Base-by-base conservation (phyloP, 495 filamentous ascomycete genomes). In the Lichenothelia convexa region DNA sequence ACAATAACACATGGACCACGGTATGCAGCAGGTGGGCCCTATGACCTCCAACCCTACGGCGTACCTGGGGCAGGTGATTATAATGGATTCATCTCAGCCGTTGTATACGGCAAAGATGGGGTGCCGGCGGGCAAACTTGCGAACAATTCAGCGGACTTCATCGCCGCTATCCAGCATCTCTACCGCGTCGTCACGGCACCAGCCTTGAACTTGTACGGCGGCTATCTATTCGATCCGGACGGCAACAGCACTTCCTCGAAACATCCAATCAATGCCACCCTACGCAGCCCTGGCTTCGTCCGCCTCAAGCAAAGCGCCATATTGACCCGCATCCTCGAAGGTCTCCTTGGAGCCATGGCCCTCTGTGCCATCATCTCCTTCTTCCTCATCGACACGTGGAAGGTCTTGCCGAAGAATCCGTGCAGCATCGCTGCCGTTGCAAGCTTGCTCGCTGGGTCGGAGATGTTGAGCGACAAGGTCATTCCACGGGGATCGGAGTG, bases 281-380 rank as follows among this genome's bases (percentile, higher is more conserved):
- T 33, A 8, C n/a, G 13, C 31, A 33, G 17, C 16, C 9, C 19
- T 8, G 16, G 19, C 17, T 2, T 12, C 31, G 1, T 33, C 17
- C 31, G 31, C 19, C 43, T 60, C 6, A 38, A 51, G 5, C 57
- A 60, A 35, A 49, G 50, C 21, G 24, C 29, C 16, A 27, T 50
- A 7, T 49, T 52, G 3, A 58, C 55, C 3, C 48, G 50, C 4
- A 44, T 57, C 21, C 46, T 61, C 3, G 46, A 61, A 27, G 51
- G 41, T 0, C 38, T 55, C n/a, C 40, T 61, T 0, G 43, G 37
- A 1, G 38, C 45, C 0, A 45, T 50, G 24, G 35, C 53, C 1
- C 18, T 55, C 3, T 45, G 45, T 2, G 41, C 35, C 0, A 12
- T 39, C 1, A 39, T 48, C 5, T 35, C 54, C 0, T 47, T 50